These are phyloP conservation scores for Bruguiera parviflora DNA, from an alignment of 345 rosid genomes.

Conservation along the genomic window DNA sequence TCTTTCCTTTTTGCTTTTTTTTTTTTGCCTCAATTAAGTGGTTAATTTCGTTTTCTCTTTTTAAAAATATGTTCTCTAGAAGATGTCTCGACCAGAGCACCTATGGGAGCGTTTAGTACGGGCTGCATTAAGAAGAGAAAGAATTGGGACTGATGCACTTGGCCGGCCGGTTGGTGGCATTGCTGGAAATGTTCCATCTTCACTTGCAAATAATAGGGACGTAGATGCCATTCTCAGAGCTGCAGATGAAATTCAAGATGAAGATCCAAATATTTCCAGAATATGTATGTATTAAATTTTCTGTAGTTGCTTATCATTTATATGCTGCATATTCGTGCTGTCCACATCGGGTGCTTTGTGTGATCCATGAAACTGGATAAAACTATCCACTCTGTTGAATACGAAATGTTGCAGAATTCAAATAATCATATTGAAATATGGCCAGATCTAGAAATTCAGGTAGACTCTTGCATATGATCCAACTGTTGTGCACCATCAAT, in stretches of 20 bases:
- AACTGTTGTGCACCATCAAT: no score
- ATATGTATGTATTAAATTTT: constrained; percentile 48
- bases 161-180: constrained; percentile 61
- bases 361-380: no score
- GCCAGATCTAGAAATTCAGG: no score
- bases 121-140: constrained; percentile 74
- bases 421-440: no score
- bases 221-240: constrained; percentile 87
- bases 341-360: no score
- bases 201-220: constrained; percentile 75
- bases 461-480: no score
- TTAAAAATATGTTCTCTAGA: constrained; percentile 11
- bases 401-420: no score
- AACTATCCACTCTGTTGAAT: no score
- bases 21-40: no score
- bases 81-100: constrained; percentile 78
- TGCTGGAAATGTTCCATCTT: constrained; percentile 81
- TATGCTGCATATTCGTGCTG: no score
- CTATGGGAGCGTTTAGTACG: constrained; percentile 86
- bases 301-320: not conserved
- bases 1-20: no score
- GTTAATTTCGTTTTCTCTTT: not conserved
- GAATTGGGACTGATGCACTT: constrained; percentile 45
- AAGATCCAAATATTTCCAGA: constrained; percentile 78
- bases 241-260: constrained; percentile 95